Percentiles rank a stretch among this genome's conserved stretches.
Evolutionary conservation across 1,284 basidiomycete species (phyloP).

Genomic region (Cryptococcus wingfieldii): DNA sequence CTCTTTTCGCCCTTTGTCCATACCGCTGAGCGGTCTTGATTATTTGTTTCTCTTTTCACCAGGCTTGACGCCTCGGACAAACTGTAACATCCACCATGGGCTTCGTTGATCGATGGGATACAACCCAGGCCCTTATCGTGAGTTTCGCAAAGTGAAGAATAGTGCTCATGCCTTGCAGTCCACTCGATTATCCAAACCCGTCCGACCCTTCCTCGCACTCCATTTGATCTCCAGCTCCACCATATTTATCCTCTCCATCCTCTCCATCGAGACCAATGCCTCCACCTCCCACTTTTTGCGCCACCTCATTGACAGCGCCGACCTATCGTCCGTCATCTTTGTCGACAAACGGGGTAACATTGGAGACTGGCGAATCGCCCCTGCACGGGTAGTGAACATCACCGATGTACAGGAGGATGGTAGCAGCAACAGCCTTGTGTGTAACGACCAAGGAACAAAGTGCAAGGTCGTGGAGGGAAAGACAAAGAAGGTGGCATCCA

Average conservation of each 20-base stretch:
- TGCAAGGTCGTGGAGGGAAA: constrained; percentile 1
- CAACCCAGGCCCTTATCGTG: no score
- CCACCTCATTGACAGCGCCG: constrained; percentile 12
- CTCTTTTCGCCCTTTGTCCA: no score
- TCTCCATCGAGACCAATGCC: constrained; percentile 6
- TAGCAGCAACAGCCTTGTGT: background rate
- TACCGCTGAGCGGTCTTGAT: no score
- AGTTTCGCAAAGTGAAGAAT: no score
- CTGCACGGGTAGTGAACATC: constrained; percentile 1
- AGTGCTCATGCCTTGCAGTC: no score
- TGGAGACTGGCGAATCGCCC: constrained; percentile 8
- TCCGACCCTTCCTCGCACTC: background rate
- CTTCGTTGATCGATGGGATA: no score
- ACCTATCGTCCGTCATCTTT: constrained; percentile 10
- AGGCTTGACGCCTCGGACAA: no score
- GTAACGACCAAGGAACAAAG: constrained; percentile 2
- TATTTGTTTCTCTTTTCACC: no score
- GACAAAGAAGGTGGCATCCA: background rate
- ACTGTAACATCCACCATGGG: no score
- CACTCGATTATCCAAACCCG: no score
- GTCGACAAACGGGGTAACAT: constrained; percentile 3
- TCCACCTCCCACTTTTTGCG: constrained; percentile 12
- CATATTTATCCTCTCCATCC: constrained; percentile 6
- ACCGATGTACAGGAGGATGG: background rate
- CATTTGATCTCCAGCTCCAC: constrained; percentile 2